Percentiles rank a stretch among this genome's conserved stretches.
These are phyloP conservation scores for Eustoma russellianum DNA, from an alignment of 257 asterid species.

Conservation along the genomic window DNA sequence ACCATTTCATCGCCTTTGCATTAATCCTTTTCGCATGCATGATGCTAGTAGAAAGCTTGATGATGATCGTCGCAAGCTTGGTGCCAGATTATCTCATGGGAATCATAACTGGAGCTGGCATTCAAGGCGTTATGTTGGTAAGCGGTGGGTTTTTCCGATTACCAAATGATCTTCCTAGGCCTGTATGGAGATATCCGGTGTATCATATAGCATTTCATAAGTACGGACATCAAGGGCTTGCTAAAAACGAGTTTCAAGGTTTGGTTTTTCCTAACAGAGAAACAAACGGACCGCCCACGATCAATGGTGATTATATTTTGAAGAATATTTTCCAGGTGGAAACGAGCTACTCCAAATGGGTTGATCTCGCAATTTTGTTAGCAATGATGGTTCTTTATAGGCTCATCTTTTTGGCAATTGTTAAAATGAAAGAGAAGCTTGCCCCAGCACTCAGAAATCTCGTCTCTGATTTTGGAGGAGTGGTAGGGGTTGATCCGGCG, in stretches of 20 bases:
- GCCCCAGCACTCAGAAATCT: slow-evolving; percentile 16
- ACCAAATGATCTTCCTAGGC: slow-evolving; percentile 45
- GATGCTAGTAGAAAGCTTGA: slow-evolving; percentile 57
- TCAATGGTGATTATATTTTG: slow-evolving; percentile 32
- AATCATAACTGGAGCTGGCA: slow-evolving; percentile 31
- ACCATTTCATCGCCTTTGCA: slow-evolving; percentile 26
- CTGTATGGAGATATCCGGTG: slow-evolving; percentile 49
- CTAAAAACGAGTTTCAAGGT: slow-evolving; percentile 47
- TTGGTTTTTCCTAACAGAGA: slow-evolving; percentile 12
- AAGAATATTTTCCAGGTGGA: slow-evolving; percentile 44
- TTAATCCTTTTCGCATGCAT: slow-evolving; percentile 28
- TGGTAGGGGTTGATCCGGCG: too few relatives aligned
- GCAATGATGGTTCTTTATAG: slow-evolving; percentile 26
- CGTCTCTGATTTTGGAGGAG: neutral
- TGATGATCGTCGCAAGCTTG: slow-evolving; percentile 46
- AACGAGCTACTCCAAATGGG: slow-evolving; percentile 49
- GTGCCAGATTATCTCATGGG: slow-evolving; percentile 52
- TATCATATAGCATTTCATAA: slow-evolving; percentile 44
- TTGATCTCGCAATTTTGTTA: slow-evolving; percentile 33
- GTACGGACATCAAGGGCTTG: slow-evolving; percentile 47
- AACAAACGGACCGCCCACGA: slow-evolving; percentile 19
- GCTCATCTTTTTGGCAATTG: neutral
- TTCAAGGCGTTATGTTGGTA: slow-evolving; percentile 51
- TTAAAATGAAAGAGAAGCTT: slow-evolving; percentile 18
- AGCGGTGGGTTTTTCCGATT: slow-evolving; percentile 42